Evolutionary conservation across 805 yeast genomes (phyloP).

Genomic region (Candida maesae): DNA sequence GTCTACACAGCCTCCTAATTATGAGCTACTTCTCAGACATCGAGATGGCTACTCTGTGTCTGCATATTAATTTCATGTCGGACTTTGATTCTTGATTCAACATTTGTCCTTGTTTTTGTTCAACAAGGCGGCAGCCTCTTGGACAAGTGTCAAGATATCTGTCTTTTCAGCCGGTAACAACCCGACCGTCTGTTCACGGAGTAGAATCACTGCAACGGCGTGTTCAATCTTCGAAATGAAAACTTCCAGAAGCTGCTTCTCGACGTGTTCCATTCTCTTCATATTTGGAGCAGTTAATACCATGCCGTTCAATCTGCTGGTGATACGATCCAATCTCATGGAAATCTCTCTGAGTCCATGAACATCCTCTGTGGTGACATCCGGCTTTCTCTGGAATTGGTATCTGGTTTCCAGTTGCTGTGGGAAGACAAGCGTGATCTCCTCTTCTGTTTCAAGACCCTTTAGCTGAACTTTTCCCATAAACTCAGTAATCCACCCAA

Average conservation of each 20-base stretch:
- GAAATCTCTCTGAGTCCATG: slow-evolving; percentile 52
- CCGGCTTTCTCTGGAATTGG: slow-evolving; percentile 37
- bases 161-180: slow-evolving; percentile 13
- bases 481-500: slow-evolving; percentile 64
- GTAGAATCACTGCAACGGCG: slow-evolving; percentile 41
- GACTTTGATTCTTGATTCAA: no score
- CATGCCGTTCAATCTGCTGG: slow-evolving; percentile 48
- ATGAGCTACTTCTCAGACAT: no score
- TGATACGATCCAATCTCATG: slow-evolving; percentile 53
- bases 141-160: slow-evolving; percentile 21
- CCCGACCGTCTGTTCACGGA: slow-evolving; percentile 38
- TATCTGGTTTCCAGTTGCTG: slow-evolving; percentile 56
- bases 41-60: no score
- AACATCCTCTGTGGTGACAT: slow-evolving; percentile 38
- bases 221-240: slow-evolving; percentile 67
- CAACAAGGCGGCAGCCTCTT: slow-evolving; percentile 13
- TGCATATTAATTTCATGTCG: no score
- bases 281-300: slow-evolving; percentile 17
- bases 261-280: slow-evolving; percentile 36
- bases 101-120: background rate
- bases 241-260: slow-evolving; percentile 57
- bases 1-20: no score
- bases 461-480: slow-evolving; percentile 87
- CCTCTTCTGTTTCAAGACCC: slow-evolving; percentile 92
- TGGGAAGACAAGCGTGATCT: slow-evolving; percentile 77